These are phyloP conservation scores for Cerioporus squamosus DNA, from an alignment of 1,284 basidiomycete genomes.

Conservation along the genomic window DNA sequence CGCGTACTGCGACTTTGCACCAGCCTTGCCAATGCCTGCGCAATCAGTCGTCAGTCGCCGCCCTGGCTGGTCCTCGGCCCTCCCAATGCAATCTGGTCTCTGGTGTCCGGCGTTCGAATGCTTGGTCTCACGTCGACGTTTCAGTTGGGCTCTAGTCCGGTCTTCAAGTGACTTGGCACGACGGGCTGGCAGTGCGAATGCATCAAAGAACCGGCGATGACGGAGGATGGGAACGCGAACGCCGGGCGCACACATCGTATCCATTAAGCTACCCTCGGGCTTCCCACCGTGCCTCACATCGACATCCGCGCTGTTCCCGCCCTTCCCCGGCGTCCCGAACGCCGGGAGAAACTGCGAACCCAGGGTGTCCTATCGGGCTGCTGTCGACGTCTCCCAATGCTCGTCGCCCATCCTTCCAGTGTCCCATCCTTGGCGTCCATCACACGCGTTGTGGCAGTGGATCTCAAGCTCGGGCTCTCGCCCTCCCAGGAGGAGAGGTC, in stretches of 20 bases:
- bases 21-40: neutral
- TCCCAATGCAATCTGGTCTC: no score
- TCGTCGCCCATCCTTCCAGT: neutral
- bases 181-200: neutral
- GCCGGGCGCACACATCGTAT: neutral
- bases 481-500: no score
- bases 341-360: conserved; percentile 5
- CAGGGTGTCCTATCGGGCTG: neutral
- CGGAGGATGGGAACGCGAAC: conserved; percentile 8
- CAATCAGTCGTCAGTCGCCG: neutral
- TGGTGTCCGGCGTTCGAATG: no score
- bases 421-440: neutral
- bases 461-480: no score
- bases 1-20: neutral
- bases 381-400: no score
- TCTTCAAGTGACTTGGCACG: neutral
- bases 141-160: neutral
- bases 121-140: no score
- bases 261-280: conserved; percentile 6
- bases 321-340: conserved; percentile 6
- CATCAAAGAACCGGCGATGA: neutral
- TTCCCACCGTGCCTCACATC: conserved; percentile 8
- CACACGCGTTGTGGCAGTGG: no score
- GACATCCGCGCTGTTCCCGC: conserved; percentile 4
- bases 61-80: neutral